A percentile compares a stretch with the other conserved stretches of the same genome.
Conservation (phyloP, 2,329 filamentous ascomycete genomes). For the Pyricularia pennisetigena region DNA sequence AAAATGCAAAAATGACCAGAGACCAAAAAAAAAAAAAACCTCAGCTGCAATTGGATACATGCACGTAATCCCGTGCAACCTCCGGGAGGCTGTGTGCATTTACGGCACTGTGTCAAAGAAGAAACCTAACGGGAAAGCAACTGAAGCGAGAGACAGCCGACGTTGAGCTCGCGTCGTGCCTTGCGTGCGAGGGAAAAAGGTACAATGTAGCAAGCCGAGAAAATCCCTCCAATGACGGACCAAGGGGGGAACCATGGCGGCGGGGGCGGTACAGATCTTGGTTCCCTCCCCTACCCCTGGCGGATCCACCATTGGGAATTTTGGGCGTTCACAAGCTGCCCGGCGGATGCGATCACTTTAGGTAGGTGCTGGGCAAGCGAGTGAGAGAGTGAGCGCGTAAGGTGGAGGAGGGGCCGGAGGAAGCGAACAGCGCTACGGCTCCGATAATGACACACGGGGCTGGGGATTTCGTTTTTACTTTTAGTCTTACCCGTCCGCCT, state of each 20-base stretch:
- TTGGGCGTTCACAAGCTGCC: background rate
- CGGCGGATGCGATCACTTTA: background rate
- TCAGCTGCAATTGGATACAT: background rate
- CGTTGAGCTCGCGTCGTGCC: background rate
- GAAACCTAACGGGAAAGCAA: background rate
- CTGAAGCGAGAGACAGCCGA: background rate
- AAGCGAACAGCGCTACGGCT: background rate
- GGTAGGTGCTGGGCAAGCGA: background rate
- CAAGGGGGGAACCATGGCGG: background rate
- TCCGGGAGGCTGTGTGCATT: background rate
- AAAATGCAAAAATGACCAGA: too few species aligned
- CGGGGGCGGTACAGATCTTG: background rate
- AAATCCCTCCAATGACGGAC: background rate
- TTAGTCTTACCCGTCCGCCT: background rate
- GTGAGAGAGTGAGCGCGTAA: background rate
- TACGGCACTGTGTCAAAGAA: background rate
- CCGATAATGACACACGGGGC: background rate
- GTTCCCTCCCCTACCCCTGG: background rate
- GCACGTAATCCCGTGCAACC: background rate
- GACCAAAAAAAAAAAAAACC: background rate
- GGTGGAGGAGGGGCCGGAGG: background rate
- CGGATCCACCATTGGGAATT: background rate
- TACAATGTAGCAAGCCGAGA: background rate
- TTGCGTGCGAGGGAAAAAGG: background rate
- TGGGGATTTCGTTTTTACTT: background rate